Evolutionary conservation across 225 moss, liverwort and hornwort genomes (phyloP).

Genomic region (Physcomitrellopsis africana): DNA sequence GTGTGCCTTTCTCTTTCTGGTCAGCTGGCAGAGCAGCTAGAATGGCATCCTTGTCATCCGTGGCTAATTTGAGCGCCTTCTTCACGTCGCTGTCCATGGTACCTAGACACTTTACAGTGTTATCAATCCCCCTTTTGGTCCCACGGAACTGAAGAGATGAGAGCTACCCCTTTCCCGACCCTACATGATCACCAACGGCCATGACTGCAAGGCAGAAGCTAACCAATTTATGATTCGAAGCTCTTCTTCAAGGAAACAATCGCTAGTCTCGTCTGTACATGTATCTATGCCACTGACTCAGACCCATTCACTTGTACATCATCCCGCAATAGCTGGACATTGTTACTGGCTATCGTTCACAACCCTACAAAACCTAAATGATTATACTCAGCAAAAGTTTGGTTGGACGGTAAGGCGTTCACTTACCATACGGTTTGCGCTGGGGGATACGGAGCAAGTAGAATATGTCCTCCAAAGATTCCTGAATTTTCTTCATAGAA

Average conservation of each 20-base stretch:
- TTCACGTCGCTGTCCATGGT: conserved; percentile 95
- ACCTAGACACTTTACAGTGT: conserved; percentile 51
- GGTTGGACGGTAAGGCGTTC: background rate
- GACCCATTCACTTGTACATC: too few relatives aligned
- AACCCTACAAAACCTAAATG: background rate
- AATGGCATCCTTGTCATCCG: conserved; percentile 74
- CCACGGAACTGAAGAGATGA: background rate
- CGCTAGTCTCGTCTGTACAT: too few relatives aligned
- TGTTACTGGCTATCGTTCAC: too few relatives aligned
- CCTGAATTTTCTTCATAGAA: conserved; percentile 83
- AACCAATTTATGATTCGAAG: too few relatives aligned
- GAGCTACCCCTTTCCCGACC: too few relatives aligned
- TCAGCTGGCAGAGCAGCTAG: conserved; percentile 72
- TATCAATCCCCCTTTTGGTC: conserved; percentile 15
- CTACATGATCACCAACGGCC: too few relatives aligned
- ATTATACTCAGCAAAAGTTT: background rate
- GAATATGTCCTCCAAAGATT: conserved; percentile 97
- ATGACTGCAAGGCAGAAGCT: too few relatives aligned
- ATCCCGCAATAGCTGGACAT: too few relatives aligned
- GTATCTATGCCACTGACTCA: too few relatives aligned
- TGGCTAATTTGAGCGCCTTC: conserved; percentile 76
- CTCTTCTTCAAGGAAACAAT: too few relatives aligned
- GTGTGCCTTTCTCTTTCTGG: conserved; percentile 56
- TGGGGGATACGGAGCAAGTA: conserved; percentile 97
- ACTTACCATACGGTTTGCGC: conserved; percentile 89